These are phyloP conservation scores for Apostasia ramifera DNA, from an alignment of 106 monocot genomes.

Conservation along the genomic window DNA sequence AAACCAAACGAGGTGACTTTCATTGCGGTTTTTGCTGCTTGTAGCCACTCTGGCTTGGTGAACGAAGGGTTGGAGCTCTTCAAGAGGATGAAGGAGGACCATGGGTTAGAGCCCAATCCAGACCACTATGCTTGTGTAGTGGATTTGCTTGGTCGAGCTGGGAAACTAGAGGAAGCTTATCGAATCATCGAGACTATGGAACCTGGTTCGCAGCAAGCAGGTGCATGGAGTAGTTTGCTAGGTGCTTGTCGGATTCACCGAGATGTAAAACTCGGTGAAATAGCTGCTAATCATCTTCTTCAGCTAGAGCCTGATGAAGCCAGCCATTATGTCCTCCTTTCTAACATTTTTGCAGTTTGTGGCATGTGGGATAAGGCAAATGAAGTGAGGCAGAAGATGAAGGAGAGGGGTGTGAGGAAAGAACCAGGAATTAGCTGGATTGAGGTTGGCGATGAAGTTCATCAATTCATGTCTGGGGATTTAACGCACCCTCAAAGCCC, in stretches of 20 bases:
- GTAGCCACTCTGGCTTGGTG: conserved; percentile 92
- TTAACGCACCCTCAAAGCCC: conserved; percentile 48
- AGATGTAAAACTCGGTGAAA: conserved; percentile 46
- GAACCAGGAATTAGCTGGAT: conserved; percentile 90
- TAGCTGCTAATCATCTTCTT: conserved; percentile 56
- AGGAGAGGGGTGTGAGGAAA: conserved; percentile 62
- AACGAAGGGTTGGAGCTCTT: conserved; percentile 52
- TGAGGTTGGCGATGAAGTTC: conserved; percentile 52
- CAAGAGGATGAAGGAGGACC: conserved; percentile 32
- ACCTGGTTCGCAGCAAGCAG: conserved; percentile 24
- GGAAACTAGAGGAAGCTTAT: conserved; percentile 52
- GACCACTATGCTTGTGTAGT: conserved; percentile 84
- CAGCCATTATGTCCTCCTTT: conserved; percentile 85
- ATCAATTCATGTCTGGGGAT: conserved; percentile 63
- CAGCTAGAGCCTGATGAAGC: conserved; percentile 69
- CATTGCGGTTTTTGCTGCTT: conserved; percentile 71
- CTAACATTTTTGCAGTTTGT: conserved; percentile 70
- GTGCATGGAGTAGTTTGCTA: conserved; percentile 82
- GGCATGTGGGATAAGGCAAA: conserved; percentile 55
- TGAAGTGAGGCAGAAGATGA: conserved; percentile 70
- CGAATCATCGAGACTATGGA: conserved; percentile 42
- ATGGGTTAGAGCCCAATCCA: conserved; percentile 33
- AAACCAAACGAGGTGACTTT: conserved; percentile 72
- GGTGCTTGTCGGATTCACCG: conserved; percentile 68
- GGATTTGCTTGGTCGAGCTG: conserved; percentile 76